Percentiles rank a stretch among this genome's conserved stretches.
Evolutionary conservation across 257 asterid species (phyloP).

Genomic region (Echites panduratus): DNA sequence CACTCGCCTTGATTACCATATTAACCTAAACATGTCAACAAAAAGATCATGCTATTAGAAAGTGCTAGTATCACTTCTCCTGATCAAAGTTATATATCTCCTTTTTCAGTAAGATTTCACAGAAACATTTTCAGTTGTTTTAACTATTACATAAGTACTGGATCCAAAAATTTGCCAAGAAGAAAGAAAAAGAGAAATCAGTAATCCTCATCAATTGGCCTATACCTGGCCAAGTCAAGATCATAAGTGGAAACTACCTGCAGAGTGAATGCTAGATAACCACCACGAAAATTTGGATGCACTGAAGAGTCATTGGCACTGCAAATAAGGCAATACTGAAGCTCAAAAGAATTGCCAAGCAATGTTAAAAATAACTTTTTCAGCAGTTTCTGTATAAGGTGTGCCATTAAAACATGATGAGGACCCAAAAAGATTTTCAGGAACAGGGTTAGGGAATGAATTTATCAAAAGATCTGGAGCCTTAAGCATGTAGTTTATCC

Average conservation of each 20-base stretch:
- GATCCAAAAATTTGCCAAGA: neutral
- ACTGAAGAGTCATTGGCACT: conserved; percentile 73
- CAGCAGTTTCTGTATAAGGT: neutral
- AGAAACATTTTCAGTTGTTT: neutral
- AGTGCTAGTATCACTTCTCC: neutral
- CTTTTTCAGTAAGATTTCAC: neutral
- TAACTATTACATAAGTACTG: neutral
- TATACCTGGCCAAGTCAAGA: neutral
- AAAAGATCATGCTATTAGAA: neutral
- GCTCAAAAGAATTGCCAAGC: neutral
- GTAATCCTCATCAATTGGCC: neutral
- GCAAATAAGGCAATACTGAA: conserved; percentile 14
- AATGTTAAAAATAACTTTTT: neutral
- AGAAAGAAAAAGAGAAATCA: neutral
- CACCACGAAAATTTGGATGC: conserved; percentile 70
- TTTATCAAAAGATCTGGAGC: neutral
- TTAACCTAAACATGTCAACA: neutral
- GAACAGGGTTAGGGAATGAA: neutral
- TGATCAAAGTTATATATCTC: neutral
- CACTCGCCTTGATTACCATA: neutral
- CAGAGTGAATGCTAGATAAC: conserved; percentile 79
- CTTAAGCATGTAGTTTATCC: neutral
- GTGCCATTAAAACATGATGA: neutral
- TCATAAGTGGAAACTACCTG: conserved; percentile 40
- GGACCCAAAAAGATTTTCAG: neutral